Conservation (phyloP, 1,139 yeast genomes). For the Hemisphaericaspora xylanilytica region DNA sequence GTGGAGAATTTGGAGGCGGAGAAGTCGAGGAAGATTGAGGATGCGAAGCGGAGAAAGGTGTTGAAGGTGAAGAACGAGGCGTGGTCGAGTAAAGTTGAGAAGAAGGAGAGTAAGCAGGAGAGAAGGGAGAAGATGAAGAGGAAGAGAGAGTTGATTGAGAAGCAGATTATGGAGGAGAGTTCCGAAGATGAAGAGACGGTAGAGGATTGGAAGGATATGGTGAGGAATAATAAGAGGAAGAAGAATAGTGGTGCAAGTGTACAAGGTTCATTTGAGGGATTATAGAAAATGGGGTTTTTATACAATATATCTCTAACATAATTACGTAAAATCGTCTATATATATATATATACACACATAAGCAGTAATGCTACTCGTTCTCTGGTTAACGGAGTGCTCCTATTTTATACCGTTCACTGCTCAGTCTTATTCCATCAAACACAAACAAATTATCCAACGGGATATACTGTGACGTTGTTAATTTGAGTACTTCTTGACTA, state of each 20-base stretch:
- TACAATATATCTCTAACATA: background rate
- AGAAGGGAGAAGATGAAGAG: slow-evolving; percentile 64
- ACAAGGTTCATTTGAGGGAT: slow-evolving; percentile 71
- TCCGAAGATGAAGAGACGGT: slow-evolving; percentile 52
- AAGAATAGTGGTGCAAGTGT: slow-evolving; percentile 37
- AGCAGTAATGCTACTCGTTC: background rate
- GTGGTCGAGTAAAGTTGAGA: slow-evolving; percentile 73
- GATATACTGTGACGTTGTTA: slow-evolving; percentile 69
- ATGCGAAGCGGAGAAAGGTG: slow-evolving; percentile 49
- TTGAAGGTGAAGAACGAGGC: slow-evolving; percentile 58
- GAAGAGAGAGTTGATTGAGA: slow-evolving; percentile 62
- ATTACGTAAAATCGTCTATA: no score
- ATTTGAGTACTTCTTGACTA: slow-evolving; percentile 68
- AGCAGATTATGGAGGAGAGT: slow-evolving; percentile 47
- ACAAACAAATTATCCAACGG: slow-evolving; percentile 67
- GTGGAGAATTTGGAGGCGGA: slow-evolving; percentile 54
- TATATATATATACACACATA: no score
- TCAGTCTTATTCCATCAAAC: slow-evolving; percentile 64
- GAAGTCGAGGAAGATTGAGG: slow-evolving; percentile 41
- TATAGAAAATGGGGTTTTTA: slow-evolving; percentile 30
- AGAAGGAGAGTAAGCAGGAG: slow-evolving; percentile 61
- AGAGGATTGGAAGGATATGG: slow-evolving; percentile 87
- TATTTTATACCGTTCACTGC: slow-evolving; percentile 50
- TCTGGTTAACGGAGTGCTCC: slow-evolving; percentile 5
- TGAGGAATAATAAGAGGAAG: slow-evolving; percentile 60